Percentiles rank a stretch among this genome's conserved stretches.
Conservation (phyloP, 495 filamentous ascomycete genomes). For the Penicillium argentinense region DNA sequence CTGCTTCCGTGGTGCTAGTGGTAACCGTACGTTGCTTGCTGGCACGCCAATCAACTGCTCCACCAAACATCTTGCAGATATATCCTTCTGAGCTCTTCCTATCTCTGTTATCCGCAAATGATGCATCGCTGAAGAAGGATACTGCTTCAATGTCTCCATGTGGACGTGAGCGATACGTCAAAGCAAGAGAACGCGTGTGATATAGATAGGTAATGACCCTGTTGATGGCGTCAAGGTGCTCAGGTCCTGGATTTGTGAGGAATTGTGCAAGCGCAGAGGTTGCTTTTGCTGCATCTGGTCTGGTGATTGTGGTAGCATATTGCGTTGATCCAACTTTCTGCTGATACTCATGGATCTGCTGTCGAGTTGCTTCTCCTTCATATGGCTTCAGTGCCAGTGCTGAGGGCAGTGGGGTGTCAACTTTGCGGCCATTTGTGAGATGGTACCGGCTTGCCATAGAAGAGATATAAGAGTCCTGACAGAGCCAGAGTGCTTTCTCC, state of each 20-base stretch:
- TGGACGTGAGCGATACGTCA: too few species aligned
- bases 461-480: conserved; percentile 16
- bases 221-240: conserved; percentile 9
- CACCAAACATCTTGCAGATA: conserved; percentile 12
- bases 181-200: too few species aligned
- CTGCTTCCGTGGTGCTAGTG: too few species aligned
- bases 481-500: conserved; percentile 11
- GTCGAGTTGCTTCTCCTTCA: neutral
- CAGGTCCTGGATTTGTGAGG: conserved; percentile 14
- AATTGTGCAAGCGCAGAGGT: conserved; percentile 9
- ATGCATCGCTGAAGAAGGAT: conserved; percentile 13
- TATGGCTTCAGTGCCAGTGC: conserved; percentile 8
- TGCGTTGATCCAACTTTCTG: conserved; percentile 20
- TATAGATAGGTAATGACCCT: conserved; percentile 15
- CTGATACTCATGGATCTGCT: conserved; percentile 18
- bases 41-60: conserved; percentile 19
- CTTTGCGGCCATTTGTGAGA: neutral
- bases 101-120: conserved; percentile 14
- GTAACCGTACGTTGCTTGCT: conserved; percentile 19
- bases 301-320: conserved; percentile 20
- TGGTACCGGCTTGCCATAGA: conserved; percentile 15
- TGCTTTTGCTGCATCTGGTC: conserved; percentile 16
- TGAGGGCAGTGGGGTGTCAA: conserved; percentile 7
- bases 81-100: conserved; percentile 18
- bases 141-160: too few species aligned